These are phyloP conservation scores for Lithospermum erythrorhizon DNA, from an alignment of 257 asterid genomes.

Conservation along the genomic window DNA sequence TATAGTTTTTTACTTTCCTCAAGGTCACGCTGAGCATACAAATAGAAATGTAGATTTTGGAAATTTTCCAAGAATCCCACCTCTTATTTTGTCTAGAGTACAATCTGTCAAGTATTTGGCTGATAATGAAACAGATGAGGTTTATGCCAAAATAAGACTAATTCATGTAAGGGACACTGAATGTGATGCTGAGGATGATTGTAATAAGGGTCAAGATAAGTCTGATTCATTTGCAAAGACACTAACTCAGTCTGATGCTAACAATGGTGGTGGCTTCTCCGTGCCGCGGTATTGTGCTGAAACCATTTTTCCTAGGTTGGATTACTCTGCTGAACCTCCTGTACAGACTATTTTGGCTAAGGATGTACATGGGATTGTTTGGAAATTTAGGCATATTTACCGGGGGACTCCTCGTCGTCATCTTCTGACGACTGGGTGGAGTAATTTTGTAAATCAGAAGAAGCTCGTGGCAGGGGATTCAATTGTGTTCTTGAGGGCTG, in stretches of 20 bases:
- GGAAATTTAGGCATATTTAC: slow-evolving; percentile 73
- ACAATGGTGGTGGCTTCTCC: slow-evolving; percentile 79
- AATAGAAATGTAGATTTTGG: slow-evolving; percentile 36
- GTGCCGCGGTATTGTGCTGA: slow-evolving; percentile 80
- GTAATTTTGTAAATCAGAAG: slow-evolving; percentile 70
- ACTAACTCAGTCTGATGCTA: slow-evolving; percentile 73
- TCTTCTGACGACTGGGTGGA: slow-evolving; percentile 74
- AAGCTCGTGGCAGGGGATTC: slow-evolving; percentile 81
- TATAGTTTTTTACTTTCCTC: slow-evolving; percentile 60
- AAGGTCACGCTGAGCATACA: slow-evolving; percentile 70
- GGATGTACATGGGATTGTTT: slow-evolving; percentile 59
- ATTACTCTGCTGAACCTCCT: slow-evolving; percentile 74
- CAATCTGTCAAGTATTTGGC: slow-evolving; percentile 50
- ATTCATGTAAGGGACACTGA: slow-evolving; percentile 29
- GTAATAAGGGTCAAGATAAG: slow-evolving; percentile 41
- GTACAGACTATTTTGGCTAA: slow-evolving; percentile 61
- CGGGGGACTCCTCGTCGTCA: slow-evolving; percentile 77
- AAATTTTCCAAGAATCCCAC: slow-evolving; percentile 34
- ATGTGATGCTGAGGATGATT: slow-evolving; percentile 19
- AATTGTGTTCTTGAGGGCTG: slow-evolving; percentile 57
- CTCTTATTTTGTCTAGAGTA: slow-evolving; percentile 38
- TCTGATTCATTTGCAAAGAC: slow-evolving; percentile 66
- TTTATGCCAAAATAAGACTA: slow-evolving; percentile 46
- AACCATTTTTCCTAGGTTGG: slow-evolving; percentile 67
- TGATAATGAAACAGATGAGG: slow-evolving; percentile 64